phyloP scores from a whole-genome alignment of 495 filamentous ascomycete species.

The Penicillium arizonense region DNA sequence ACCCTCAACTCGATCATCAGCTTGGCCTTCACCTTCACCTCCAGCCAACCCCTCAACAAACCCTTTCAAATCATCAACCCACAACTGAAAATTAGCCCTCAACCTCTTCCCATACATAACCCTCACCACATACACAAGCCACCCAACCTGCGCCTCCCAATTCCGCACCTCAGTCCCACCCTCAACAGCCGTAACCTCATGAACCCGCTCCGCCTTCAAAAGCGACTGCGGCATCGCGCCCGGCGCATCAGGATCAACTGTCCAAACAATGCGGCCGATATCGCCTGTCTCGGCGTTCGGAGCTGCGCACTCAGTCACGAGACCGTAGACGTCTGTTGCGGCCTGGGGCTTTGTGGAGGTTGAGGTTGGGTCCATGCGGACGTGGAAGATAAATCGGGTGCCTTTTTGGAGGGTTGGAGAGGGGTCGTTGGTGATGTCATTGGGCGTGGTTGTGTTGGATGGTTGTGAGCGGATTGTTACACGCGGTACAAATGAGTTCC shows the following conservation, averaged over 20 bases:
- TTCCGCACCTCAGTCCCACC: slow-evolving; percentile 38
- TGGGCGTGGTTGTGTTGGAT: neutral
- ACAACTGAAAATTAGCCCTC: slow-evolving; percentile 36
- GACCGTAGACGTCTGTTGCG: slow-evolving; percentile 19
- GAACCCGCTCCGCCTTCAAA: slow-evolving; percentile 38
- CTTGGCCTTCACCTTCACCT: neutral
- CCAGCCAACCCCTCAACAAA: slow-evolving; percentile 23
- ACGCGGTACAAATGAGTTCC: slow-evolving; percentile 44
- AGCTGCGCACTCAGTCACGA: slow-evolving; percentile 29
- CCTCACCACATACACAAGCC: slow-evolving; percentile 37
- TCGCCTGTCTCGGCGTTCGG: slow-evolving; percentile 21
- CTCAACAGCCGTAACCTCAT: slow-evolving; percentile 36
- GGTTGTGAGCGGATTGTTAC: slow-evolving; percentile 42
- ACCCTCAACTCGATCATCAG: neutral
- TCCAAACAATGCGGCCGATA: slow-evolving; percentile 39
- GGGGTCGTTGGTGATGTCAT: neutral
- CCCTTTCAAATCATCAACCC: slow-evolving; percentile 39
- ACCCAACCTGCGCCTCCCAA: slow-evolving; percentile 44
- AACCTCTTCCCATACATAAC: slow-evolving; percentile 36
- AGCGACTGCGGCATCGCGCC: slow-evolving; percentile 28
- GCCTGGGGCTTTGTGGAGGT: slow-evolving; percentile 26
- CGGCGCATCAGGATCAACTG: slow-evolving; percentile 20
- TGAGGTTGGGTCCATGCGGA: slow-evolving; percentile 39
- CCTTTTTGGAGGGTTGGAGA: slow-evolving; percentile 33
- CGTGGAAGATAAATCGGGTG: slow-evolving; percentile 41